Percentiles rank a stretch among this genome's conserved stretches.
These are phyloP conservation scores for Geoglossum cookeanum DNA, from an alignment of 2,329 filamentous ascomycete species.

Conservation along the genomic window DNA sequence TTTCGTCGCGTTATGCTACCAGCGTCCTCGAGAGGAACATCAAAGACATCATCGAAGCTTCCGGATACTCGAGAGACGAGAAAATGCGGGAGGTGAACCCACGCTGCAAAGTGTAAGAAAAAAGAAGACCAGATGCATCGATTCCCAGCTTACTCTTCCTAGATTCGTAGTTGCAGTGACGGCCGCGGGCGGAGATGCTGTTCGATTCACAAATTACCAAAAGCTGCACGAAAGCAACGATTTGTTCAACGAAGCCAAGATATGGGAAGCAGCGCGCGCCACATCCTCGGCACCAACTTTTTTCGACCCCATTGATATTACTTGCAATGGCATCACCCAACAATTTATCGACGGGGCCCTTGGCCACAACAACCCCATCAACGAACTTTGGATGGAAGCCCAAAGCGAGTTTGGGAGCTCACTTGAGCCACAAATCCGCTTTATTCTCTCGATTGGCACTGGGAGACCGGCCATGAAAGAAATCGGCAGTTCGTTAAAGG, in stretches of 20 bases:
- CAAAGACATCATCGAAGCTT: too few species aligned
- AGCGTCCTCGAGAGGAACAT: too few species aligned
- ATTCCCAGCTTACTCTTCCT: too few species aligned
- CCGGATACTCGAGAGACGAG: too few species aligned
- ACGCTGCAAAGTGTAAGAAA: too few species aligned
- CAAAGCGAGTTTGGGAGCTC: neutral
- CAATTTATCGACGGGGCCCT: neutral
- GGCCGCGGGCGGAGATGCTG: too few species aligned
- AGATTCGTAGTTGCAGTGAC: too few species aligned
- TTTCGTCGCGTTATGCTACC: too few species aligned
- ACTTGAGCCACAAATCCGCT: neutral
- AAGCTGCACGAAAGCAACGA: too few species aligned
- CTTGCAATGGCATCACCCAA: neutral
- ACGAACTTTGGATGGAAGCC: neutral
- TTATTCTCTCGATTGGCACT: neutral
- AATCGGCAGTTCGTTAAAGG: neutral
- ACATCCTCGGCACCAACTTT: neutral
- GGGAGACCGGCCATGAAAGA: neutral
- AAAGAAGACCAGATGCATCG: too few species aligned
- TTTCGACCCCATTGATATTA: neutral
- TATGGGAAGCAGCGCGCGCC: neutral
- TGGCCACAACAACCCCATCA: neutral
- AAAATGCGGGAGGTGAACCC: too few species aligned
- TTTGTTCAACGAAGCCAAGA: neutral
- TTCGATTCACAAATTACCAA: too few species aligned